A percentile compares a stretch with the other conserved stretches of the same genome.
phyloP scores from a whole-genome alignment of 2,329 filamentous ascomycete genomes.

The Alternaria conjuncta region DNA sequence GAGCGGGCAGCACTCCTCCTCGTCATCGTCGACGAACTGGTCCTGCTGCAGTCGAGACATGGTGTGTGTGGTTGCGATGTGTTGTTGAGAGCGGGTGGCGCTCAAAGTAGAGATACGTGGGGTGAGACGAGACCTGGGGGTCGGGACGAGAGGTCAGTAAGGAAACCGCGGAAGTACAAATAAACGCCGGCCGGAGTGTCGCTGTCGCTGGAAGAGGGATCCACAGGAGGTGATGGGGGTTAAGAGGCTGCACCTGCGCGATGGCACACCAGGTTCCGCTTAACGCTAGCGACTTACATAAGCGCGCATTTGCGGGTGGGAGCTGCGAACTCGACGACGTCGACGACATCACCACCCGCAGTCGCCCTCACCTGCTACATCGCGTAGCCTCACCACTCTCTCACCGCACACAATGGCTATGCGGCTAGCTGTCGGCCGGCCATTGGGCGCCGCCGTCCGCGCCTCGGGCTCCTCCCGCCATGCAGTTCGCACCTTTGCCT shows the following conservation, averaged over 20 bases:
- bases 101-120: slow-evolving; percentile 18
- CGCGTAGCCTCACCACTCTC: slow-evolving; percentile 28
- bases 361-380: slow-evolving; percentile 29
- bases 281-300: slow-evolving; percentile 19
- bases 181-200: slow-evolving; percentile 42
- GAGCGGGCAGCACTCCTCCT: slow-evolving; percentile 75
- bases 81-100: slow-evolving; percentile 31
- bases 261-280: slow-evolving; percentile 21
- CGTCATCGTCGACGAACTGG: slow-evolving; percentile 62
- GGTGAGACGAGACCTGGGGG: slow-evolving; percentile 10
- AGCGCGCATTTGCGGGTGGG: slow-evolving; percentile 16
- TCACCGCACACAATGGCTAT: slow-evolving; percentile 48
- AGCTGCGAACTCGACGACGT: slow-evolving; percentile 25
- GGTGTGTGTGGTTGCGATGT: slow-evolving; percentile 15
- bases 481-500: slow-evolving; percentile 52
- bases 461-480: slow-evolving; percentile 41
- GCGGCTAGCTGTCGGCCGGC: slow-evolving; percentile 48
- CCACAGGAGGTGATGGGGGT: slow-evolving; percentile 28
- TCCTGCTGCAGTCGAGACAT: slow-evolving; percentile 60
- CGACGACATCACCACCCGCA: slow-evolving; percentile 34
- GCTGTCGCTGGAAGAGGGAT: slow-evolving; percentile 25
- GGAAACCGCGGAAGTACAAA: slow-evolving; percentile 28
- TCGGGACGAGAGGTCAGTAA: slow-evolving; percentile 11
- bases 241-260: slow-evolving; percentile 31
- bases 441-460: slow-evolving; percentile 47